Evolutionary conservation across 129 eudicot species (phyloP).

Genomic region (Arctium minus): DNA sequence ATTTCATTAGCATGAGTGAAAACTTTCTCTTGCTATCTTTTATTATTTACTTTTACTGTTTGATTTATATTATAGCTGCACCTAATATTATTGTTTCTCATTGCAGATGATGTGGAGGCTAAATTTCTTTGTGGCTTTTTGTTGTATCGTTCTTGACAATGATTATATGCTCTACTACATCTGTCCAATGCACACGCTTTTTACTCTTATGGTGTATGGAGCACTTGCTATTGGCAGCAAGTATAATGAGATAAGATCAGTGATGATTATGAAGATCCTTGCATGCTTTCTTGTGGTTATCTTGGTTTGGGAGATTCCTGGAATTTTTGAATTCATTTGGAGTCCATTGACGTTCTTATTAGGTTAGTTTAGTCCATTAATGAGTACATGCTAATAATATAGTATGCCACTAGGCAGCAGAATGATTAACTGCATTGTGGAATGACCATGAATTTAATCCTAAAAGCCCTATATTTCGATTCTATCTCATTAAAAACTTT

Average conservation of each 20-base stretch:
- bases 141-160: conserved; percentile 77
- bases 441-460: too few species aligned
- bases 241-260: conserved; percentile 81
- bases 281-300: conserved; percentile 72
- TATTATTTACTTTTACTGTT: background rate
- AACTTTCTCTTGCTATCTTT: background rate
- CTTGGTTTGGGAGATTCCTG: conserved; percentile 84
- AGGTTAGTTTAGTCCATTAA: conserved; percentile 42
- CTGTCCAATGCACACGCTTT: conserved; percentile 95
- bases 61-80: background rate
- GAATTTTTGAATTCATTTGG: conserved; percentile 82
- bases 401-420: background rate
- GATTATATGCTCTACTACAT: conserved; percentile 89
- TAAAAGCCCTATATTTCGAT: background rate
- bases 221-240: conserved; percentile 88
- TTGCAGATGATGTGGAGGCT: conserved; percentile 99
- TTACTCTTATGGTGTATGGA: conserved; percentile 90
- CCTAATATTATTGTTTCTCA: conserved; percentile 15
- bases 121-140: conserved; percentile 80
- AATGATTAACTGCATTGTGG: too few species aligned
- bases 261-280: conserved; percentile 62
- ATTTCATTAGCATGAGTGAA: background rate
- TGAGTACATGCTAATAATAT: background rate
- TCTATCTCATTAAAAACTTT: background rate
- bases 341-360: conserved; percentile 62